Evolutionary conservation across 2,329 filamentous ascomycete genomes (phyloP).

Genomic region (Hirsutella rhossiliensis): DNA sequence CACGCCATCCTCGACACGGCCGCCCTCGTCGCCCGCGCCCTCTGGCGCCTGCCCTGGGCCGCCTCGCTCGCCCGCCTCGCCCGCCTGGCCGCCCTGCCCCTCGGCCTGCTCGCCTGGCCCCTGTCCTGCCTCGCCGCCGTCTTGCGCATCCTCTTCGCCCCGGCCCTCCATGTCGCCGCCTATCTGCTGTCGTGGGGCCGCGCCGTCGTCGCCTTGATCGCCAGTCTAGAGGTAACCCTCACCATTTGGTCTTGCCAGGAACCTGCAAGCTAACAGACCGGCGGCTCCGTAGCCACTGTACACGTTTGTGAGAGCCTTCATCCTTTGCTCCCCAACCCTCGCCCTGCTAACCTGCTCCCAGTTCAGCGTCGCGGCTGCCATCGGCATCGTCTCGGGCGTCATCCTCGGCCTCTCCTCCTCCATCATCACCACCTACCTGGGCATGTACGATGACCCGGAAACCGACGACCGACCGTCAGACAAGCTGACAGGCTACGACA

Average conservation of each 20-base stretch:
- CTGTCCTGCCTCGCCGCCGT: constrained; percentile 14
- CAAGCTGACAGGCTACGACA: background rate
- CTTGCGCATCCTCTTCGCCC: constrained; percentile 22
- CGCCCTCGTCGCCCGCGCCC: constrained; percentile 12
- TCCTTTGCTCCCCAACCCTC: background rate
- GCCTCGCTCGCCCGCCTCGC: constrained; percentile 11
- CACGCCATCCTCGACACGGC: constrained; percentile 13
- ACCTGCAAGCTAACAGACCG: background rate
- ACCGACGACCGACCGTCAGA: constrained; percentile 3
- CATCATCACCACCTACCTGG: constrained; percentile 38
- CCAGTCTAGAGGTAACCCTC: constrained; percentile 21
- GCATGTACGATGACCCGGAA: constrained; percentile 21
- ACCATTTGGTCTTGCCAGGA: background rate
- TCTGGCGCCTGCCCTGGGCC: constrained; percentile 16
- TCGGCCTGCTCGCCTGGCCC: constrained; percentile 18
- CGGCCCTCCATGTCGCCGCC: constrained; percentile 20
- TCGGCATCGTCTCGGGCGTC: constrained; percentile 54
- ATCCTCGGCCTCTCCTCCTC: constrained; percentile 44
- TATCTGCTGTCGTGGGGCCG: constrained; percentile 12
- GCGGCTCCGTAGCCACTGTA: constrained; percentile 24
- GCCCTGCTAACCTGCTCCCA: constrained; percentile 8
- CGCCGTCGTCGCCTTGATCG: constrained; percentile 14
- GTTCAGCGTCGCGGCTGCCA: constrained; percentile 53
- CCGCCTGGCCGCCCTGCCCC: constrained; percentile 15
- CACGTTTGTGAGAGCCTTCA: constrained; percentile 26